Percentiles rank a stretch among this genome's conserved stretches.
These are phyloP conservation scores for Kodamaea jinghongensis DNA, from an alignment of 805 yeast species.

Conservation along the genomic window DNA sequence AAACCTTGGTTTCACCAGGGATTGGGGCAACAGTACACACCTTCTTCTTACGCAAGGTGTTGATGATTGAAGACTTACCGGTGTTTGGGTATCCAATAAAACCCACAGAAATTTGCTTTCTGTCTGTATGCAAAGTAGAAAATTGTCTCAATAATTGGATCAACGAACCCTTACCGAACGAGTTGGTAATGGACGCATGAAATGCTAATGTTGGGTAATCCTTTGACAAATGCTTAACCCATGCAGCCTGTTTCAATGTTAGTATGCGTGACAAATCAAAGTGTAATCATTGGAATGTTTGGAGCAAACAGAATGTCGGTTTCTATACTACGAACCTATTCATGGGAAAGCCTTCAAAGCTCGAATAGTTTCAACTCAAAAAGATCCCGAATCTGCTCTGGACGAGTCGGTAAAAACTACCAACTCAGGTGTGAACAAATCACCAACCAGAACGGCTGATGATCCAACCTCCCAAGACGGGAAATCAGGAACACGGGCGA, in stretches of 20 bases:
- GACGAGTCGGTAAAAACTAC: constrained; percentile 40
- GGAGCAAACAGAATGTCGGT: constrained; percentile 52
- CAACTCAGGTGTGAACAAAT: constrained; percentile 29
- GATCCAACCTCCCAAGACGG: constrained; percentile 44
- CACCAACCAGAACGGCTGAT: constrained; percentile 36
- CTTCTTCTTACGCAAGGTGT: constrained; percentile 89
- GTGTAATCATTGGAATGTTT: constrained; percentile 1
- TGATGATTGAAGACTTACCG: constrained; percentile 95
- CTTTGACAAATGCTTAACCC: constrained; percentile 94
- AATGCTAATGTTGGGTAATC: constrained; percentile 93
- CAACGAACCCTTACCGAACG: constrained; percentile 95
- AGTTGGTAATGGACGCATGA: constrained; percentile 95
- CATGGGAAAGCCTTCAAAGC: constrained; percentile 22
- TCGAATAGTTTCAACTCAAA: constrained; percentile 74
- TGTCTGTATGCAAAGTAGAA: constrained; percentile 83
- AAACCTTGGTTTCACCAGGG: constrained; percentile 98
- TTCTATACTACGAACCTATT: constrained; percentile 82
- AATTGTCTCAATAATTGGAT: constrained; percentile 93
- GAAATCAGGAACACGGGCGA: constrained; percentile 49
- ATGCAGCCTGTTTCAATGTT: constrained; percentile 73
- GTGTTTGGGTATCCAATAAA: constrained; percentile 97
- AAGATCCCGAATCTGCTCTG: constrained; percentile 56
- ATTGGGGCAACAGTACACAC: constrained; percentile 97
- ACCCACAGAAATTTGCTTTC: constrained; percentile 95
- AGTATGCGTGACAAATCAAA: constrained; percentile 18